phyloP scores from a whole-genome alignment of 768 basidiomycete genomes.

The Xerocomellus dryophilus region DNA sequence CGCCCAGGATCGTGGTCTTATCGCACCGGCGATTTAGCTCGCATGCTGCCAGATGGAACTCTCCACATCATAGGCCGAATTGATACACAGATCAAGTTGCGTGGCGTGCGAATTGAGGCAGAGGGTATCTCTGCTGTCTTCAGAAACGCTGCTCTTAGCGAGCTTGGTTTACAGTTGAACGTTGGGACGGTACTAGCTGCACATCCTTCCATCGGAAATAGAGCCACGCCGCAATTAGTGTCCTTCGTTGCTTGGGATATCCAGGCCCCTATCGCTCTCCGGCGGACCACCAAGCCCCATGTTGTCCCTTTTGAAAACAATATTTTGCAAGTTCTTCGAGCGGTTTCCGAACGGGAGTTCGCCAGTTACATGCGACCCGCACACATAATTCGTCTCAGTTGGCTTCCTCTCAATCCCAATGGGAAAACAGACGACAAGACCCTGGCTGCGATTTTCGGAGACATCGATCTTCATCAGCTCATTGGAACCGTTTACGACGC shows the following conservation, averaged over 20 bases:
- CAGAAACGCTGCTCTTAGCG: constrained; percentile 15
- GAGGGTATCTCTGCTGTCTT: constrained; percentile 50
- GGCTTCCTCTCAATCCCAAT: constrained; percentile 44
- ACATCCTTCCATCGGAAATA: constrained; percentile 42
- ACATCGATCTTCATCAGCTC: constrained; percentile 21
- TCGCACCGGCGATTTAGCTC: constrained; percentile 48
- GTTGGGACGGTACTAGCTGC: constrained; percentile 42
- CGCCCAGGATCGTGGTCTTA: constrained; percentile 41
- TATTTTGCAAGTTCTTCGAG: constrained; percentile 29
- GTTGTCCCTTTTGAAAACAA: constrained; percentile 28
- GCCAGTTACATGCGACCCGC: constrained; percentile 52
- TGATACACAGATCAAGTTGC: constrained; percentile 50
- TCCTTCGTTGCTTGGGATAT: constrained; percentile 45
- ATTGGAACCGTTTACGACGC: constrained; percentile 7
- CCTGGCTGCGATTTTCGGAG: constrained; percentile 26
- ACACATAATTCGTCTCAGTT: constrained; percentile 47
- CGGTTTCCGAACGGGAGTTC: constrained; percentile 40
- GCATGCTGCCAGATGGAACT: constrained; percentile 49
- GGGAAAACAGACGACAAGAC: constrained; percentile 35
- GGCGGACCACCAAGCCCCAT: constrained; percentile 34
- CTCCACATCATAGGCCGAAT: constrained; percentile 50
- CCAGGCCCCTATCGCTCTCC: constrained; percentile 34
- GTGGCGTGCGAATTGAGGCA: constrained; percentile 53
- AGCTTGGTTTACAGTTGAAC: constrained; percentile 31
- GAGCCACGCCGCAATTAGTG: constrained; percentile 37